A percentile compares a stretch with the other conserved stretches of the same genome.
Conservation (phyloP, 345 rosid genomes). For the Linum usitatissimum region DNA sequence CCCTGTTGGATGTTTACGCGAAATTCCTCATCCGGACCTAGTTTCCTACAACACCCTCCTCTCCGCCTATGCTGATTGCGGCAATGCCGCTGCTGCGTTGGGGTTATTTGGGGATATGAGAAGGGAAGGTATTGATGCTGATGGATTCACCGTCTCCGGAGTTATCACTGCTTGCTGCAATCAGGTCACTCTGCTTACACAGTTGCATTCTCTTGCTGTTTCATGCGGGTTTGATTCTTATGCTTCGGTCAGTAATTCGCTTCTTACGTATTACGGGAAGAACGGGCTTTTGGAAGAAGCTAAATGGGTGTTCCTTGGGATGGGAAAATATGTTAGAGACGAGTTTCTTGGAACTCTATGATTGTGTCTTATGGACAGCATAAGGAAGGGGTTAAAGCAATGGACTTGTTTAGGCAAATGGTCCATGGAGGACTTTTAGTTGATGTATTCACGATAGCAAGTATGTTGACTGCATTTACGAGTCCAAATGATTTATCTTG, state of each 20-base stretch:
- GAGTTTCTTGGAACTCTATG: constrained; percentile 96
- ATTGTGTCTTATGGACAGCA: constrained; percentile 85
- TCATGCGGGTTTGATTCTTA: constrained; percentile 52
- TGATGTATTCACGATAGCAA: constrained; percentile 75
- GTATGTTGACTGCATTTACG: constrained; percentile 68
- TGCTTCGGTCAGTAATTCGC: constrained; percentile 61
- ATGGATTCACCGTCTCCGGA: constrained; percentile 77
- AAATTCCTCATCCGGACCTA: constrained; percentile 68
- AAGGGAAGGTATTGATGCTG: constrained; percentile 34
- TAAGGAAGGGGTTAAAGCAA: constrained; percentile 49
- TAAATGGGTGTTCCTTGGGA: constrained; percentile 39
- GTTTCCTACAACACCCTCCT: constrained; percentile 79
- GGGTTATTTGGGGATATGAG: constrained; percentile 48
- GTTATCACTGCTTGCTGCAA: constrained; percentile 48
- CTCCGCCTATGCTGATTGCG: constrained; percentile 54
- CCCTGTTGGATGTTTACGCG: constrained; percentile 37
- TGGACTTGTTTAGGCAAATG: constrained; percentile 62
- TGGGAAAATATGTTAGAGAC: constrained; percentile 45
- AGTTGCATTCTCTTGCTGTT: constrained; percentile 57
- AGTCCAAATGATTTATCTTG: constrained; percentile 43
- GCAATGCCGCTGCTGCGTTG: constrained; percentile 35
- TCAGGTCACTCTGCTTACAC: constrained; percentile 35
- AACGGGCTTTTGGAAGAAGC: constrained; percentile 58
- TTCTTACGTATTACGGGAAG: constrained; percentile 56
- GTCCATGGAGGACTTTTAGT: constrained; percentile 35